Percentiles rank a stretch among this genome's conserved stretches.
phyloP scores from a whole-genome alignment of 305 asterid genomes.

The Rubia peregrina region DNA sequence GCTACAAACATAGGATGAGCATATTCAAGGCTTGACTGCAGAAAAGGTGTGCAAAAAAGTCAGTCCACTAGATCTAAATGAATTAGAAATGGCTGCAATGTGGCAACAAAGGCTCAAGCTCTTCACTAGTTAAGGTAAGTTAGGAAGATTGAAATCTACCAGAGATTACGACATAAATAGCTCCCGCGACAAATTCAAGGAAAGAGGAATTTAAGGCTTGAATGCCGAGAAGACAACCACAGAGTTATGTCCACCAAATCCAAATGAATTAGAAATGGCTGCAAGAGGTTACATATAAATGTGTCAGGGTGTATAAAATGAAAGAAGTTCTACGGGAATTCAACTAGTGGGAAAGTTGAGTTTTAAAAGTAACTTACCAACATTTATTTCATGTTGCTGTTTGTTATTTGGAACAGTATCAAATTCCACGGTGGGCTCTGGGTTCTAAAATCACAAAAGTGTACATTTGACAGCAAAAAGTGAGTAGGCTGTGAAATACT shows the following conservation, averaged over 20 bases:
- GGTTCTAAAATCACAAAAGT: constrained; percentile 37
- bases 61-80: constrained; percentile 65
- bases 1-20: not conserved
- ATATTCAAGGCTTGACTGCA: constrained; percentile 42
- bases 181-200: not conserved
- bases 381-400: constrained; percentile 74
- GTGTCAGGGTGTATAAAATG: not conserved
- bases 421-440: constrained; percentile 73
- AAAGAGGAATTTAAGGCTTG: constrained; percentile 28
- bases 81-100: constrained; percentile 56
- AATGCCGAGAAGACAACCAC: constrained; percentile 62
- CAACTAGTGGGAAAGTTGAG: not conserved
- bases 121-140: not conserved
- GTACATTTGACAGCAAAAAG: not conserved
- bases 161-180: constrained; percentile 30
- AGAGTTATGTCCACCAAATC: constrained; percentile 74
- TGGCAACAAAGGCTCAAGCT: not conserved
- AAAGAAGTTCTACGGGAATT: not conserved
- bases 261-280: constrained; percentile 69
- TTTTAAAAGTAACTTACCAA: constrained; percentile 44
- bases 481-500: not conserved
- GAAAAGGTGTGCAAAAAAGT: constrained; percentile 49
- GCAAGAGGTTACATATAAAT: constrained; percentile 17
- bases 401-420: constrained; percentile 69
- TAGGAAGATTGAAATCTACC: not conserved